Evolutionary conservation across 2,329 filamentous ascomycete genomes (phyloP).

Genomic region (Ophiostoma ulmi): DNA sequence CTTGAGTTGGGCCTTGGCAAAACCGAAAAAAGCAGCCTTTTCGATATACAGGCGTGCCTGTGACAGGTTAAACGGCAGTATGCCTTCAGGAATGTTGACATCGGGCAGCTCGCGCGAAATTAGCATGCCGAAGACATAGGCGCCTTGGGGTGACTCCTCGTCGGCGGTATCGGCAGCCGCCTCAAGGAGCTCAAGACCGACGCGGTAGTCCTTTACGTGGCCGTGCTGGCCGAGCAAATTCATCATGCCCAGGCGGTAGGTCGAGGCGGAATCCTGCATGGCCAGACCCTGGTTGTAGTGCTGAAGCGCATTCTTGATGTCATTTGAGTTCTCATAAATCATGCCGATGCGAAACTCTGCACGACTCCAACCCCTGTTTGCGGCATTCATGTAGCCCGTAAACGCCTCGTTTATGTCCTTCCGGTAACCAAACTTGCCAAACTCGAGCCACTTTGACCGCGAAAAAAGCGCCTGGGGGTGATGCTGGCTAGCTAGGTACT

Average conservation of each 20-base stretch:
- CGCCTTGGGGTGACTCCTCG: constrained; percentile 93
- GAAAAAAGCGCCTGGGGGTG: constrained; percentile 95
- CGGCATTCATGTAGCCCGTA: constrained; percentile 73
- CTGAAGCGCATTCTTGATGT: constrained; percentile 81
- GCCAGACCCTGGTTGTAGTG: constrained; percentile 82
- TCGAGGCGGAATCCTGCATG: constrained; percentile 79
- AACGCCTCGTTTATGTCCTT: constrained; percentile 95
- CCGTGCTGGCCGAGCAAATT: constrained; percentile 89
- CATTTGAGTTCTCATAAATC: constrained; percentile 94
- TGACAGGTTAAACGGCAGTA: constrained; percentile 66
- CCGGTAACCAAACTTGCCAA: constrained; percentile 88
- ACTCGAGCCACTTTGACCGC: constrained; percentile 93
- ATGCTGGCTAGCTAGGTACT: constrained; percentile 81
- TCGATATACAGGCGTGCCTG: constrained; percentile 83
- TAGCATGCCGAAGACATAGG: constrained; percentile 94
- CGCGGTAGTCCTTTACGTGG: constrained; percentile 72
- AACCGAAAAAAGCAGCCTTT: constrained; percentile 92
- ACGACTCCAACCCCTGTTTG: constrained; percentile 76
- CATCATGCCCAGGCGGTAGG: constrained; percentile 92
- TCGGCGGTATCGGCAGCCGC: constrained; percentile 81
- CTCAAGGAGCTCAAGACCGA: constrained; percentile 76
- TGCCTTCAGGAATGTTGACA: constrained; percentile 67
- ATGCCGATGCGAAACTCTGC: constrained; percentile 97
- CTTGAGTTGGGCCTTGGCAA: constrained; percentile 92
- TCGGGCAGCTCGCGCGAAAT: constrained; percentile 87